phyloP scores from a whole-genome alignment of 1,284 basidiomycete species.

The Sanghuangporus weigelae region DNA sequence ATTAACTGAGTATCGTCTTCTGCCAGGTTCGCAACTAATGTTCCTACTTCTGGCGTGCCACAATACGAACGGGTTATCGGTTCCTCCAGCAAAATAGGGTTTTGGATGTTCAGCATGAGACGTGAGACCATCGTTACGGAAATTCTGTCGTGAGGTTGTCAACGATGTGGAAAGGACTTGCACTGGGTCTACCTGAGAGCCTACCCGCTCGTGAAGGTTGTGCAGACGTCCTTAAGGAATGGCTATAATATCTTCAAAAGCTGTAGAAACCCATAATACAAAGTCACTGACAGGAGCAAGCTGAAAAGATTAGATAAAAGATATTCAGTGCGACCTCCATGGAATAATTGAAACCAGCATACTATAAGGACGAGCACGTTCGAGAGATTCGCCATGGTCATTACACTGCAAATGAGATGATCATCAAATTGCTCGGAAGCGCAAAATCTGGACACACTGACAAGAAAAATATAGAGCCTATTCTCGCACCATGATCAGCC shows the following conservation, averaged over 20 bases:
- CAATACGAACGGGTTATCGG: neutral
- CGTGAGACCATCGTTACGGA: slow-evolving; percentile 6
- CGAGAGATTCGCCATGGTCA: slow-evolving; percentile 10
- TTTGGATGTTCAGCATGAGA: slow-evolving; percentile 14
- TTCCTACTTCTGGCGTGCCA: neutral
- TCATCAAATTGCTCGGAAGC: neutral
- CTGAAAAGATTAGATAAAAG: neutral
- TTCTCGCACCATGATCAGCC: neutral
- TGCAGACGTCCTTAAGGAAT: slow-evolving; percentile 1
- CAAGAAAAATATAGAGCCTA: slow-evolving; percentile 10
- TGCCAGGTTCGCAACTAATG: neutral
- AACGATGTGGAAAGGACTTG: neutral
- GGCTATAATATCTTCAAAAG: neutral
- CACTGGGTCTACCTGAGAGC: neutral
- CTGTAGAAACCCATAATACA: too few species aligned
- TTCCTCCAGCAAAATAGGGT: slow-evolving; percentile 1
- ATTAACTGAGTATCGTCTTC: neutral
- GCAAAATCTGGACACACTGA: neutral
- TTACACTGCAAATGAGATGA: neutral
- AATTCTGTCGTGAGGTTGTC: neutral
- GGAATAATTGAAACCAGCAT: neutral
- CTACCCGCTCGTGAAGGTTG: slow-evolving; percentile 4
- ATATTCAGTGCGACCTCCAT: neutral
- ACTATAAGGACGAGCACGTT: slow-evolving; percentile 6
- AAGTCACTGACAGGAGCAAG: neutral